phyloP scores from a whole-genome alignment of 1,139 yeast species.

The Suhomyces maxii region DNA sequence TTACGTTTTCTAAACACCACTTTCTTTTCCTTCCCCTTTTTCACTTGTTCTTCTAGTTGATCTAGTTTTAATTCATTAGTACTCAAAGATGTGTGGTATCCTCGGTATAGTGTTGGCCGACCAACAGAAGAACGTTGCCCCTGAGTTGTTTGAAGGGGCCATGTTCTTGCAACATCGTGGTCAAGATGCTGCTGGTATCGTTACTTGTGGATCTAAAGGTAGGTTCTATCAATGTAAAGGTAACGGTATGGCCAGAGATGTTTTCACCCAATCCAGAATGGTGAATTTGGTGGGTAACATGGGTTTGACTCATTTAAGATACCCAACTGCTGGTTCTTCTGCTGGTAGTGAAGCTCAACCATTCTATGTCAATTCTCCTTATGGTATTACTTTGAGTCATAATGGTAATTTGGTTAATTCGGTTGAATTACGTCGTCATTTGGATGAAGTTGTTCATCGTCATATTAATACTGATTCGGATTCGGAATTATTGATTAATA shows the following conservation, averaged over 20 bases:
- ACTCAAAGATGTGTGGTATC: slow-evolving; percentile 80
- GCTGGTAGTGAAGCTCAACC: slow-evolving; percentile 99
- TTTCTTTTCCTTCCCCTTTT: too few species aligned
- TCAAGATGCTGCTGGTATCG: slow-evolving; percentile 99
- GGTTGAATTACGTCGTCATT: slow-evolving; percentile 66
- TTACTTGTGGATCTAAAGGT: slow-evolving; percentile 93
- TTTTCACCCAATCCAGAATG: slow-evolving; percentile 83
- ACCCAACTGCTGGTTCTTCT: slow-evolving; percentile 98
- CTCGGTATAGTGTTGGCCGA: slow-evolving; percentile 85
- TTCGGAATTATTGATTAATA: slow-evolving; percentile 82
- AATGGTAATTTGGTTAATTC: slow-evolving; percentile 95
- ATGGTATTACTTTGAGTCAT: slow-evolving; percentile 86
- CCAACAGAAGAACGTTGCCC: slow-evolving; percentile 70
- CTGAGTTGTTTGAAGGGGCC: slow-evolving; percentile 90
- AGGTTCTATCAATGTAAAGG: slow-evolving; percentile 97
- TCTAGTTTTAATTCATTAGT: too few species aligned
- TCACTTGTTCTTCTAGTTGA: too few species aligned
- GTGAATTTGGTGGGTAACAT: slow-evolving; percentile 81
- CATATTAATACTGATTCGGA: slow-evolving; percentile 97
- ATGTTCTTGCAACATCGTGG: slow-evolving; percentile 96
- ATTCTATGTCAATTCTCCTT: slow-evolving; percentile 95
- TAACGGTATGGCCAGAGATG: slow-evolving; percentile 98
- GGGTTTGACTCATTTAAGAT: slow-evolving; percentile 94
- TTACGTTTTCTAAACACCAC: too few species aligned
- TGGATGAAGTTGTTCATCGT: slow-evolving; percentile 94